A percentile compares a stretch with the other conserved stretches of the same genome.
Conservation (phyloP, 2,329 filamentous ascomycete species). For the Diaporthe ampelina region DNA sequence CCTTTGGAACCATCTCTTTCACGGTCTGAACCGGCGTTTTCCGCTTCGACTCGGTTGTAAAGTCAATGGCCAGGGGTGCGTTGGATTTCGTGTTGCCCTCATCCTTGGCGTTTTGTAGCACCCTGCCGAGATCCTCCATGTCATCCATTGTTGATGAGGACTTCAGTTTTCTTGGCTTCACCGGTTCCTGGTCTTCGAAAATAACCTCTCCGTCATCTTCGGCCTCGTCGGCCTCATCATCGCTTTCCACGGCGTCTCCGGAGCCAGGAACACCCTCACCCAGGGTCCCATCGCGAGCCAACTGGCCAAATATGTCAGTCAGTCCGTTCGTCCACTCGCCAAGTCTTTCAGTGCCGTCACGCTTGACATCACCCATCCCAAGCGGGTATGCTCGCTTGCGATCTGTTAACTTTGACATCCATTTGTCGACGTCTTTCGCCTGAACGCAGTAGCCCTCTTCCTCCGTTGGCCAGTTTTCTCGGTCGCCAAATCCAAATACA, state of each 20-base stretch:
- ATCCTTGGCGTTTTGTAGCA: constrained; percentile 65
- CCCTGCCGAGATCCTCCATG: constrained; percentile 84
- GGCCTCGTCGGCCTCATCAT: constrained; percentile 77
- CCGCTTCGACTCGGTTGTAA: constrained; percentile 70
- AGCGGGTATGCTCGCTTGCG: constrained; percentile 90
- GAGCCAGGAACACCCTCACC: constrained; percentile 81
- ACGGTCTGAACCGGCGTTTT: constrained; percentile 62
- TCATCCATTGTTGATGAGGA: constrained; percentile 74
- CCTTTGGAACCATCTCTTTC: constrained; percentile 95
- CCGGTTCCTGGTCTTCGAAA: constrained; percentile 62
- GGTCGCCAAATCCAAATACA: constrained; percentile 94
- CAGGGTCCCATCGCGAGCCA: constrained; percentile 70
- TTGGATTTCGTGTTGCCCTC: constrained; percentile 51
- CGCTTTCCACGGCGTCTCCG: constrained; percentile 87
- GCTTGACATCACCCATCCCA: constrained; percentile 88
- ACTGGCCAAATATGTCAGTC: constrained; percentile 76
- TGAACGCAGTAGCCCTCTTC: constrained; percentile 94
- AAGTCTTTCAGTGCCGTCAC: constrained; percentile 76
- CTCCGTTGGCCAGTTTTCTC: constrained; percentile 92
- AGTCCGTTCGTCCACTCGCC: constrained; percentile 85
- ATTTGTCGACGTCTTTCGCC: constrained; percentile 89
- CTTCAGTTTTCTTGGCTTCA: constrained; percentile 58
- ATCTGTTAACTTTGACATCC: constrained; percentile 95
- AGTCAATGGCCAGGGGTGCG: constrained; percentile 83
- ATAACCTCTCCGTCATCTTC: constrained; percentile 68